Percentiles rank a stretch among this genome's conserved stretches.
phyloP scores from a whole-genome alignment of 1,284 basidiomycete genomes.

The Ganoderma multipileum region DNA sequence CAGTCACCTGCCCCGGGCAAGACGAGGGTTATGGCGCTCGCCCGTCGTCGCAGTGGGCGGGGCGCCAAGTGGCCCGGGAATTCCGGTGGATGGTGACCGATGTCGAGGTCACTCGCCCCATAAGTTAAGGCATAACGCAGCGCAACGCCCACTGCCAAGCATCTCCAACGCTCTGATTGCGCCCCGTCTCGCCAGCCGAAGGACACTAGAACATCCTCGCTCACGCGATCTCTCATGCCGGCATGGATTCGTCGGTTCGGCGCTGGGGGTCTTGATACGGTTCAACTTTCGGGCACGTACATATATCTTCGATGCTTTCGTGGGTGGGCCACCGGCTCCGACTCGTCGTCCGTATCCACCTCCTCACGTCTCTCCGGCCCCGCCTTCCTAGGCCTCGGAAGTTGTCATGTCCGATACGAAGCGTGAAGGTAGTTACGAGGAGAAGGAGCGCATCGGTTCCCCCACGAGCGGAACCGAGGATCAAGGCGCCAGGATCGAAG shows the following conservation, averaged over 20 bases:
- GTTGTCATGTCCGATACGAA: neutral
- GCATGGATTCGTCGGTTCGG: neutral
- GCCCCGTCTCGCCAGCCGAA: neutral
- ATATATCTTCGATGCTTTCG: neutral
- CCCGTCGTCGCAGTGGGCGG: neutral
- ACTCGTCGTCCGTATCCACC: neutral
- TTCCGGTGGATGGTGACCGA: neutral
- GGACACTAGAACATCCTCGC: neutral
- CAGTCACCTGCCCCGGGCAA: neutral
- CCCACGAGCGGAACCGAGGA: neutral
- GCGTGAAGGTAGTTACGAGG: neutral
- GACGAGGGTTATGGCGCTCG: neutral
- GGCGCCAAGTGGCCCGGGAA: neutral
- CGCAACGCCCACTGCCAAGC: neutral
- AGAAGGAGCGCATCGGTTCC: conserved; percentile 2
- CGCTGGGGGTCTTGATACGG: neutral
- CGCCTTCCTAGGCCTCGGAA: neutral
- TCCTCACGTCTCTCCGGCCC: neutral
- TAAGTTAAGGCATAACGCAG: no score
- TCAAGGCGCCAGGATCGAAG: conserved; percentile 12
- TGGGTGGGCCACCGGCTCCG: neutral
- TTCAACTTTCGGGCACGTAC: neutral
- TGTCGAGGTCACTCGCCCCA: neutral
- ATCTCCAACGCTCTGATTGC: neutral
- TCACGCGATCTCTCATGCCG: conserved; percentile 1